Base-by-base conservation (phyloP, 805 yeast species). In the Myxozyma melibiosi region DNA sequence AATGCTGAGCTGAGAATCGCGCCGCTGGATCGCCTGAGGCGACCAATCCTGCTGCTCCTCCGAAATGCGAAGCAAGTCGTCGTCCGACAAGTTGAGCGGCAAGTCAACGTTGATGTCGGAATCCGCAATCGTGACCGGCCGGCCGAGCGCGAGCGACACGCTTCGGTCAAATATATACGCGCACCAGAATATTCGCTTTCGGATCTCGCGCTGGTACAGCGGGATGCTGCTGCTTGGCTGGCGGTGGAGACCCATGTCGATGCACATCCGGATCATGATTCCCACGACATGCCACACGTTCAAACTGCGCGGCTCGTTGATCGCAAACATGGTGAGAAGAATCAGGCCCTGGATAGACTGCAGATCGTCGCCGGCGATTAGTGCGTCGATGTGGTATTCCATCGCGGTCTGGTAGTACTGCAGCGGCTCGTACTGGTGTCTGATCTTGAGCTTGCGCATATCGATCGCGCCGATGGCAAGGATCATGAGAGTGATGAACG, bases 101-200 rank as follows among this genome's bases (percentile, higher is more conserved):
- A 84, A 85, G 35, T 80, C 80, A 1, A 86, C 84, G 48, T 81
- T 78, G 37, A 89, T 81, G 51, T 83, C 79, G 59, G 85, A 90
- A 64, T 90, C 96, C 0, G 94, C 91, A 1, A 90, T 84, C 0
- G 95, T 90, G 61, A 85, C 83, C 0, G 96, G 96, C 37, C 96
- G 77, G 0, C 92, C 94, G 50, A 90, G 74, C 67, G 88, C 88
- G 42, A 90, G 83, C 68, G 95, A 86, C 7, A 88, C 83, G 68
- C 88, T 95, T 22, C 84, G 79, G 69, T 90, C 97, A 63, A 90
- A 75, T 24, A 84, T 78, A 69, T 88, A 89, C 41, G 85, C 81
- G 62, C 88, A 84, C 96, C 96, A 90, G 65, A 90, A 90, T 39
- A 88, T 71, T 35, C 87, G 80, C 70, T 96, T 80, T 61, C 96